These are phyloP conservation scores for Plasmopara viticola DNA, from an alignment of 352 stramenopile species.

Conservation along the genomic window DNA sequence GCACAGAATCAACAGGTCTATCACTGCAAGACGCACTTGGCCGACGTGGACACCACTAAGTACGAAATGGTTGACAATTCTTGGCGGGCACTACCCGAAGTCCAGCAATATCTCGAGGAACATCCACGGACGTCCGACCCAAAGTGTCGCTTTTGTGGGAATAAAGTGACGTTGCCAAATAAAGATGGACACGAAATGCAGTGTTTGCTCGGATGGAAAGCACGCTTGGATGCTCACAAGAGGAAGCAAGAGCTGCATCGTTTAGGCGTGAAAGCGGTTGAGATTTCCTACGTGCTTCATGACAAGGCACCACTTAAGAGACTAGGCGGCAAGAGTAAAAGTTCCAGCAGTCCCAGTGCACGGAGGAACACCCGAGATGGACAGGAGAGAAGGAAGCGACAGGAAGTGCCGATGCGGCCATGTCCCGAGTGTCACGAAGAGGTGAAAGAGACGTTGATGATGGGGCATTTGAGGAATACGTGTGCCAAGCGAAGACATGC, in stretches of 20 bases:
- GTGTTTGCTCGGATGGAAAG: conserved; percentile 56
- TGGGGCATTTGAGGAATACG: conserved; percentile 56
- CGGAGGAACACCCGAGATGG: conserved; percentile 10
- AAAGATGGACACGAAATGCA: conserved; percentile 50
- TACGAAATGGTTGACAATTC: conserved; percentile 67
- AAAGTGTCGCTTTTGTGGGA: conserved; percentile 56
- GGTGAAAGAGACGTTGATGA: conserved; percentile 59
- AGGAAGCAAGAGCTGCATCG: conserved; percentile 33
- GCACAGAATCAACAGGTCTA: conserved; percentile 71
- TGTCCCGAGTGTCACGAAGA: conserved; percentile 65
- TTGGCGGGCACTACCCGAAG: conserved; percentile 32
- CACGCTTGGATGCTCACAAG: conserved; percentile 32
- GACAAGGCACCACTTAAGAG: conserved; percentile 30
- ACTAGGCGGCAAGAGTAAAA: conserved; percentile 13
- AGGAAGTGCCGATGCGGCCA: conserved; percentile 29
- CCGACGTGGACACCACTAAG: conserved; percentile 47
- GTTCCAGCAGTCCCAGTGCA: conserved; percentile 9
- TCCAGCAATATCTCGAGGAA: conserved; percentile 20
- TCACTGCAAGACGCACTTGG: conserved; percentile 72
- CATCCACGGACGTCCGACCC: conserved; percentile 21
- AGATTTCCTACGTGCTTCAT: conserved; percentile 38
- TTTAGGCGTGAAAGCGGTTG: conserved; percentile 25
- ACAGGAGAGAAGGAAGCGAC: conserved; percentile 34
- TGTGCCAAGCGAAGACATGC: conserved; percentile 34
- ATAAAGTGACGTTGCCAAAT: conserved; percentile 34